Percentiles rank a stretch among this genome's conserved stretches.
Conservation (phyloP, 768 basidiomycete genomes). For the Tylopilus vinaceipallidus region DNA sequence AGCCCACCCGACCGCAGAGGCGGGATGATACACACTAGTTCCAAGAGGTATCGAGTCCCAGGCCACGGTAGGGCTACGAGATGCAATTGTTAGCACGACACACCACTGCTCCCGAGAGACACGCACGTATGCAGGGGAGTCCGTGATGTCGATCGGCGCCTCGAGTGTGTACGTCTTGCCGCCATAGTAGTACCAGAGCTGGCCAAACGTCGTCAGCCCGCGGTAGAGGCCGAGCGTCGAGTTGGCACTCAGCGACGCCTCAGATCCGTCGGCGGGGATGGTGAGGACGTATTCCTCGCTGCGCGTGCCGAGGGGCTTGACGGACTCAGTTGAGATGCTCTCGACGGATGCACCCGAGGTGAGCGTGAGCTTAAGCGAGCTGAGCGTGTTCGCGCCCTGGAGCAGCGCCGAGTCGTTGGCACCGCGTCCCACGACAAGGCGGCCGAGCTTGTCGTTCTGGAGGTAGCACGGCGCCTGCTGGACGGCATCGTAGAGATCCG, state of each 20-base stretch:
- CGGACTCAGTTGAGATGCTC: constrained; percentile 37
- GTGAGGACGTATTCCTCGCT: constrained; percentile 45
- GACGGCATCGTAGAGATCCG: constrained; percentile 36
- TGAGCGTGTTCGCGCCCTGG: constrained; percentile 23
- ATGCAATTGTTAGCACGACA: neutral
- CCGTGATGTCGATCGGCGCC: constrained; percentile 41
- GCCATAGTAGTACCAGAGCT: constrained; percentile 46
- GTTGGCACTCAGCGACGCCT: constrained; percentile 41
- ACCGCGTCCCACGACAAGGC: constrained; percentile 41
- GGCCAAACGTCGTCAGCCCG: constrained; percentile 55
- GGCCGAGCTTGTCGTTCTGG: constrained; percentile 36
- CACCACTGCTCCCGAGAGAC: neutral
- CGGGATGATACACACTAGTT: constrained; percentile 34
- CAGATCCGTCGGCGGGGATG: constrained; percentile 36
- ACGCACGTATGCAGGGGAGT: constrained; percentile 46
- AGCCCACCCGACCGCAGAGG: too few species aligned
- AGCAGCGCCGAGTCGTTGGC: constrained; percentile 31
- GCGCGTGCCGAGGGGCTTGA: constrained; percentile 33
- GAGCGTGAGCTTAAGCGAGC: constrained; percentile 30
- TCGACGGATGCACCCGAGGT: constrained; percentile 8
- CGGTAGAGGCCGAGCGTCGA: constrained; percentile 50
- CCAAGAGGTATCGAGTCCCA: constrained; percentile 46
- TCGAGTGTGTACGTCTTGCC: constrained; percentile 37
- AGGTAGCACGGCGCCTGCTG: constrained; percentile 31
- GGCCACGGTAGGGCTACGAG: constrained; percentile 37